Evolutionary conservation across 2,329 filamentous ascomycete genomes (phyloP).

Genomic region (Talaromyces verruculosus): DNA sequence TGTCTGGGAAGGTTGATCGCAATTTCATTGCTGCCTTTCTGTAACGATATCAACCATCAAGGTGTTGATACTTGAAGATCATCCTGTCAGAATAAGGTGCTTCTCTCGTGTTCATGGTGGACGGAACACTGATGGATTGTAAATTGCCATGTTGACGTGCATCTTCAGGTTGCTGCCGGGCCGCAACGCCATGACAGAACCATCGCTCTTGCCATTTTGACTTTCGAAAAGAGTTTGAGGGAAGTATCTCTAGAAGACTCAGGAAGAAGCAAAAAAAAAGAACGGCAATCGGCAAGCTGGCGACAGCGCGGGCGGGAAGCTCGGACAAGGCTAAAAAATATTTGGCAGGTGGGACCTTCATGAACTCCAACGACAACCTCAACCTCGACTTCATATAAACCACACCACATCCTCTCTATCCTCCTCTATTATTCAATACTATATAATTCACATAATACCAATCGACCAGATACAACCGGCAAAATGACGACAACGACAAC

Average conservation of each 20-base stretch:
- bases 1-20: not conserved
- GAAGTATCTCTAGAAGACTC: not conserved
- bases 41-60: not conserved
- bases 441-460: not conserved
- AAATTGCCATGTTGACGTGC: not conserved
- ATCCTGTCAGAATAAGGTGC: not conserved
- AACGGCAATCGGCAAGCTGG: conserved; percentile 7
- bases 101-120: not conserved
- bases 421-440: too few species aligned
- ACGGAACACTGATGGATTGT: not conserved
- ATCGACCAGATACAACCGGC: not conserved
- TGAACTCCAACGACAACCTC: not conserved
- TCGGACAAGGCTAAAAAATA: conserved; percentile 7
- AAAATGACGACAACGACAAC: conserved; percentile 16
- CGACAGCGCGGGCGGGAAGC: not conserved
- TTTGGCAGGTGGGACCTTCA: not conserved
- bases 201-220: not conserved
- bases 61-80: not conserved
- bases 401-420: not conserved
- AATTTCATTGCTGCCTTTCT: not conserved
- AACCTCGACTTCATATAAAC: not conserved
- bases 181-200: not conserved
- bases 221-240: not conserved
- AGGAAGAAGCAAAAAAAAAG: not conserved
- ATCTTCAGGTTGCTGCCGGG: not conserved